phyloP scores from a whole-genome alignment of 257 asterid species.

The Nicotiana noctiflora region DNA sequence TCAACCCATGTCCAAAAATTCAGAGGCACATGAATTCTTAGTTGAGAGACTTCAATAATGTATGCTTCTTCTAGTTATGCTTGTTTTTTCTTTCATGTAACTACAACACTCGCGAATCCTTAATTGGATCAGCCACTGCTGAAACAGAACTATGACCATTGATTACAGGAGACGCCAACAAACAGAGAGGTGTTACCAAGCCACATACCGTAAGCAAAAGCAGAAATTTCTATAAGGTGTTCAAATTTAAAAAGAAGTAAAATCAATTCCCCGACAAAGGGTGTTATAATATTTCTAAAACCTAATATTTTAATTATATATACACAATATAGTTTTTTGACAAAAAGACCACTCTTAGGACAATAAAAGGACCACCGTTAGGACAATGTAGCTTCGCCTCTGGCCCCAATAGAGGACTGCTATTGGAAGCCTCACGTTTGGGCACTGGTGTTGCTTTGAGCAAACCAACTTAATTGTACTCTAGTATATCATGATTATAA shows the following conservation, averaged over 20 bases:
- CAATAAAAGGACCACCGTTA: too few species aligned
- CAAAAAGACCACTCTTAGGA: too few species aligned
- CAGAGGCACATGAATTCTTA: background rate
- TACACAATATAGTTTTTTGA: too few species aligned
- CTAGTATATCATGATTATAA: background rate
- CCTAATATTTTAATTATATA: too few species aligned
- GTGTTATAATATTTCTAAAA: too few species aligned
- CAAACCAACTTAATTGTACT: background rate
- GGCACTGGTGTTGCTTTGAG: background rate
- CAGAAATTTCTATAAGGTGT: too few species aligned
- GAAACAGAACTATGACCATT: background rate
- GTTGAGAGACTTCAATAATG: background rate
- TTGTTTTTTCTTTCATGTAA: background rate
- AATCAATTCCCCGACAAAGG: too few species aligned
- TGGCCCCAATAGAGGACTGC: background rate
- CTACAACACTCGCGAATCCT: background rate
- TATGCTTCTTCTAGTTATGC: background rate
- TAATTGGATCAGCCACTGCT: background rate
- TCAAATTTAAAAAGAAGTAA: too few species aligned
- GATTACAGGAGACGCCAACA: background rate
- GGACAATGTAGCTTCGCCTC: too few species aligned
- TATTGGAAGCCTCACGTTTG: background rate
- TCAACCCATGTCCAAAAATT: background rate
- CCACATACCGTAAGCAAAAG: background rate
- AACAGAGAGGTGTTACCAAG: too few species aligned